Evolutionary conservation across 345 rosid species (phyloP).

Genomic region (Eucalyptus cladocalyx): DNA sequence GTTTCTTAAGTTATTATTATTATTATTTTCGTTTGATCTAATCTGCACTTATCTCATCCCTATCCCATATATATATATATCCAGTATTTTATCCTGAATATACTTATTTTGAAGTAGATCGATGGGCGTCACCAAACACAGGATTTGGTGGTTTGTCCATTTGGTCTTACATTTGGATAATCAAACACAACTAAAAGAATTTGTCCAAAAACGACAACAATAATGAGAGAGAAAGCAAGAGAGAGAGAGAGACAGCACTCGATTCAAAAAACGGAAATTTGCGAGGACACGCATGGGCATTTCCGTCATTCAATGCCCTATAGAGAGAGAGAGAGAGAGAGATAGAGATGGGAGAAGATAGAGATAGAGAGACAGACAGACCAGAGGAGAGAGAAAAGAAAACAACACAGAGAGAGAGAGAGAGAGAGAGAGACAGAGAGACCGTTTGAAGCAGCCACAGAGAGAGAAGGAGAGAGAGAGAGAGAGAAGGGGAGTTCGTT

Average conservation of each 20-base stretch:
- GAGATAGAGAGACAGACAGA: background rate
- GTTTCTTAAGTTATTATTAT: background rate
- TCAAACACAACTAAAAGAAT: background rate
- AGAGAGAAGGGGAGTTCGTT: background rate
- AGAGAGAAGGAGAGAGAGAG: background rate
- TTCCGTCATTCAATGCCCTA: background rate
- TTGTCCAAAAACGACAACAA: background rate
- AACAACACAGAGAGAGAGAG: background rate
- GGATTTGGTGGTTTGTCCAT: background rate
- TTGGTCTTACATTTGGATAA: background rate
- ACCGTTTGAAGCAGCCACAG: background rate
- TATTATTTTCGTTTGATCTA: accelerated
- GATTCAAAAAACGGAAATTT: background rate
- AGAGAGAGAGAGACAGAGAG: background rate
- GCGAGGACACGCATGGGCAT: background rate
- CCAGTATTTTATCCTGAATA: background rate
- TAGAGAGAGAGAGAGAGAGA: background rate
- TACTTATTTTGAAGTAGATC: background rate
- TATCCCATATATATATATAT: background rate
- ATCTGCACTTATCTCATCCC: too few relatives aligned
- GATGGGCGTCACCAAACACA: background rate
- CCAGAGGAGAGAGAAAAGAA: background rate
- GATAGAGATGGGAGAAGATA: background rate
- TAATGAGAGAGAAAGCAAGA: background rate
- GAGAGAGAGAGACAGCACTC: background rate